Evolutionary conservation across 805 yeast species (phyloP), one percentile per base, ranked within the genome.

Genomic region (Starmerella stellata): DNA sequence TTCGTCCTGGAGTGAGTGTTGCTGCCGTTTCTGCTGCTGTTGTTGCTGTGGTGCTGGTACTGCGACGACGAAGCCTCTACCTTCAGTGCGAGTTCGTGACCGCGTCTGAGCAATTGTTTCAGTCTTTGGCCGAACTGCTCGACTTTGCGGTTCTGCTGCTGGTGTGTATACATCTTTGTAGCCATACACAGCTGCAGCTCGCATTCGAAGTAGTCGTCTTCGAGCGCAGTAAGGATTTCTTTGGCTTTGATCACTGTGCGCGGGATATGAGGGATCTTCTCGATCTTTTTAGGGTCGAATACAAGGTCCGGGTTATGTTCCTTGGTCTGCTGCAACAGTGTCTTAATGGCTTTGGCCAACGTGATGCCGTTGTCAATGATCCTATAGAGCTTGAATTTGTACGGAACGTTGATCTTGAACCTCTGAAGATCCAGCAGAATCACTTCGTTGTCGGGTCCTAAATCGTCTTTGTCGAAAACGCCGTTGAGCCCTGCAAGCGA

Each of bases 191-290:
- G 62, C 18, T 71, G 68, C 35, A 85, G 58, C 48, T 80, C 75
- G 5, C 74, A 63, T 56, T 87, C 96, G 54, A 85, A 83, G 5
- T 93, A 87, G 56, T 87, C 95, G 55, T 80, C 93, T 40, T 80
- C 93, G 45, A 83, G 64, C 19, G 76, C 65, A 29, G 83, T 59
- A 4, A 76, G 62, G 44, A 80, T 63, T 30, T 69, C 61, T 4
- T 62, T 62, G 0, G 92, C 63, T 31, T 60, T 66, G 28, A 83
- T 47, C 18, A 68, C 65, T 2, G 81, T 58, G 27, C 54, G 50
- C 2, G 87, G 60, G 15, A 59, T 44, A 3, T 46, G 47, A 27
- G 52, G 62, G 38, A 50, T 54, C 38, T 38, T 31, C 25, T 43
- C 39, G 30, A 46, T 41, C 36, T 47, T 48, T 36, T 51, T 49